Evolutionary conservation across 345 rosid genomes (phyloP).

Genomic region (Capsella bursapastoris): DNA sequence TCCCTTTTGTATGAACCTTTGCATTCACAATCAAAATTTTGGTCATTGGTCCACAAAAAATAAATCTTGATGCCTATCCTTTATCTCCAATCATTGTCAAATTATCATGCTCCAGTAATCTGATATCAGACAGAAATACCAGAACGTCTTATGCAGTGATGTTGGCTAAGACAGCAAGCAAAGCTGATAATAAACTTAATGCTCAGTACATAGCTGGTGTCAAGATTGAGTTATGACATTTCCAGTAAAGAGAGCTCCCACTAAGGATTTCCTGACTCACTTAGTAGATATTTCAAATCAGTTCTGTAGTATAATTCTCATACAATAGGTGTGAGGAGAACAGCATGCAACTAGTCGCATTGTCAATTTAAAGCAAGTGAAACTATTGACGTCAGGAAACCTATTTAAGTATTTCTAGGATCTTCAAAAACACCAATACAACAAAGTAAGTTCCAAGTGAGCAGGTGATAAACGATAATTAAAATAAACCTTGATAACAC

Average conservation of each 20-base stretch:
- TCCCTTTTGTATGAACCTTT: background rate
- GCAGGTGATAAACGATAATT: conserved; percentile 24
- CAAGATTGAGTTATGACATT: too few relatives aligned
- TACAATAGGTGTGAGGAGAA: conserved; percentile 9
- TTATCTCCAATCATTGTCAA: conserved; percentile 7
- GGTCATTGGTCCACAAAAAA: background rate
- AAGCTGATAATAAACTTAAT: background rate
- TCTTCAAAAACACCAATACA: conserved; percentile 21
- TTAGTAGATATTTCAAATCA: background rate
- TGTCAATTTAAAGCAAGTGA: background rate
- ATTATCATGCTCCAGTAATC: background rate
- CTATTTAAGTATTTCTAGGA: background rate
- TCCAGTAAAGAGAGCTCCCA: too few relatives aligned
- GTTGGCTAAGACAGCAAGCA: conserved; percentile 12
- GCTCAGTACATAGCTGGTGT: too few relatives aligned
- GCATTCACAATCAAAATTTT: background rate
- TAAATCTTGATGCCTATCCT: background rate
- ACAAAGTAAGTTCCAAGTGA: conserved; percentile 21
- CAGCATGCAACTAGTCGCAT: background rate
- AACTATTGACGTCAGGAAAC: background rate
- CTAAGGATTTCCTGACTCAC: too few relatives aligned
- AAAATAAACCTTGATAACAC: background rate
- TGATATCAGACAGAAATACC: background rate
- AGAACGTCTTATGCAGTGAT: conserved; percentile 5
- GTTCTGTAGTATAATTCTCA: background rate